These are phyloP conservation scores for Lindgomyces ingoldianus DNA, from an alignment of 495 filamentous ascomycete species.

Conservation along the genomic window DNA sequence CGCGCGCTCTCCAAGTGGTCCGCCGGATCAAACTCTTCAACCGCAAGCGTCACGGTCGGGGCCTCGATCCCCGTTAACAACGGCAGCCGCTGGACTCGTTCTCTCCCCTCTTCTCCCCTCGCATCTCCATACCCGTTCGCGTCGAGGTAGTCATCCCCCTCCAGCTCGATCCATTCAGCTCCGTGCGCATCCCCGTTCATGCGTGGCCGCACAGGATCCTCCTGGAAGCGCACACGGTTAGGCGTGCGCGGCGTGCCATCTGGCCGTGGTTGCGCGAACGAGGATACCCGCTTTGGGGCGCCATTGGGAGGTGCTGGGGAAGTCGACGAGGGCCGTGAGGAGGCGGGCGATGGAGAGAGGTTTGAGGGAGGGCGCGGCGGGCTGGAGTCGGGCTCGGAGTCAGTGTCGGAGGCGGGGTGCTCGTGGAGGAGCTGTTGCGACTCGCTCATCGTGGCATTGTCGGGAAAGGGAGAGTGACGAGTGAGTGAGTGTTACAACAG, in stretches of 20 bases:
- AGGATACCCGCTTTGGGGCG: constrained; percentile 40
- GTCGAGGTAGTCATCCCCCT: constrained; percentile 59
- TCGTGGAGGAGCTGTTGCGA: constrained; percentile 32
- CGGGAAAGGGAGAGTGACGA: background rate
- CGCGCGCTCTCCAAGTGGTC: constrained; percentile 62
- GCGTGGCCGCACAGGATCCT: constrained; percentile 52
- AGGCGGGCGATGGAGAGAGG: constrained; percentile 12
- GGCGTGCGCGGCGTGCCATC: constrained; percentile 70
- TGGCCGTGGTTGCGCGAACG: constrained; percentile 44
- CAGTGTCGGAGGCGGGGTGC: constrained; percentile 28
- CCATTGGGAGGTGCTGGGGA: constrained; percentile 29
- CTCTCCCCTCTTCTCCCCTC: constrained; percentile 33
- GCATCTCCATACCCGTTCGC: constrained; percentile 23
- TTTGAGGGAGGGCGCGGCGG: constrained; percentile 3
- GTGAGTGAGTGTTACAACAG: background rate
- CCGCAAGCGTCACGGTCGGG: constrained; percentile 79
- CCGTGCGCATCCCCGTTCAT: constrained; percentile 41
- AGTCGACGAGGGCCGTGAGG: constrained; percentile 12
- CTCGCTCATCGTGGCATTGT: constrained; percentile 37
- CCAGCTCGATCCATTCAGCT: constrained; percentile 54
- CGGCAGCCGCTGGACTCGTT: constrained; percentile 59
- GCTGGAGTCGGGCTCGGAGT: constrained; percentile 5
- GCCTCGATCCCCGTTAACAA: constrained; percentile 85
- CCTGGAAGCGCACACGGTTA: constrained; percentile 85
- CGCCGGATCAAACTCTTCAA: constrained; percentile 60